Percentiles rank a stretch among this genome's conserved stretches.
phyloP scores from a whole-genome alignment of 192 early-diverging fungal species.

The Dissophora ornata region DNA sequence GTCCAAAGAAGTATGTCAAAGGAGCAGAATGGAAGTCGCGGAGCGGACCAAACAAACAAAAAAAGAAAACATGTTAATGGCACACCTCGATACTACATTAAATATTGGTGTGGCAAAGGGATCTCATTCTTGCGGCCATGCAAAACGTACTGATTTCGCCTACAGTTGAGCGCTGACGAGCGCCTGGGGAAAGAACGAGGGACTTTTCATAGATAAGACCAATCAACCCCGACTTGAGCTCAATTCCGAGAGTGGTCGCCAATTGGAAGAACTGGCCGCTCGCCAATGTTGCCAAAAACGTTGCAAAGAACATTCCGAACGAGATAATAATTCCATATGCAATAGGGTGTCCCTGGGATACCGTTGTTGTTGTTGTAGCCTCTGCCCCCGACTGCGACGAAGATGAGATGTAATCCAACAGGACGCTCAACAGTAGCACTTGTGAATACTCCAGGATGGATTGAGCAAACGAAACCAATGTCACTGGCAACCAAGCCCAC shows the following conservation, averaged over 20 bases:
- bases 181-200: conserved; percentile 25
- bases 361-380: not conserved
- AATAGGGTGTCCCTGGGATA: not conserved
- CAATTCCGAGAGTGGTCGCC: conserved; percentile 1
- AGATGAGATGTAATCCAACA: conserved; percentile 23
- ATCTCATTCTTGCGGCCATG: no score
- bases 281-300: conserved; percentile 2
- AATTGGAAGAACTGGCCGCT: conserved; percentile 7
- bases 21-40: no score
- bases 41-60: no score
- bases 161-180: conserved; percentile 17
- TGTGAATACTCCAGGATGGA: conserved; percentile 20
- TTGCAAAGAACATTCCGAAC: conserved; percentile 29
- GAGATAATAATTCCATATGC: conserved; percentile 23
- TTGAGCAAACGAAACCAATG: conserved; percentile 1
- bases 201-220: conserved; percentile 40
- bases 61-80: no score
- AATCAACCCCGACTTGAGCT: conserved; percentile 25
- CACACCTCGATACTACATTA: no score
- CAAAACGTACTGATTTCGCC: conserved; percentile 38
- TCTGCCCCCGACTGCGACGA: not conserved
- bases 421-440: conserved; percentile 15
- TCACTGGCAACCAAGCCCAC: conserved; percentile 9
- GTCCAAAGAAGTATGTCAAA: no score
- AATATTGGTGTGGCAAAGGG: no score